Evolutionary conservation across 768 basidiomycete genomes (phyloP), one percentile per base, ranked within the genome.

Genomic region (Tubosaeta sp.): DNA sequence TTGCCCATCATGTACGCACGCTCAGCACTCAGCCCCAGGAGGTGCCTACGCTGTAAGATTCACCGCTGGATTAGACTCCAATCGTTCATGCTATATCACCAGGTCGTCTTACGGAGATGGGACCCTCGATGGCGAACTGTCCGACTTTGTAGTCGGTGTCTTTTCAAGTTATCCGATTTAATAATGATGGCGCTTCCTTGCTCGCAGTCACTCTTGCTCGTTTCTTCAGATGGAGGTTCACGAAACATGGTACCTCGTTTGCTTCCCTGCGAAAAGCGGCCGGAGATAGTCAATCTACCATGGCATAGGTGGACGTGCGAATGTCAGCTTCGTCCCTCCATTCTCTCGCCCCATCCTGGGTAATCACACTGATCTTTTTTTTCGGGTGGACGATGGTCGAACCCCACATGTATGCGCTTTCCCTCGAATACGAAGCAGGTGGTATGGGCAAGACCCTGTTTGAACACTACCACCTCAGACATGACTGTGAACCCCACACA

Each of bases 391-490:
- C 72, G 38, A 60, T 62, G 34, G 50, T 80, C 19, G 69, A 71
- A 35, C 74, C 72, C 2, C 72, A 70, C 11, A 43, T 77, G 32
- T 85, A 81, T 54, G 72, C 72, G 35, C 79, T 84, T 55, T 77
- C 81, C 6, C 63, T 86, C 57, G 84, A 83, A 17, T 87, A 87
- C 57, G 84, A 84, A 47, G 81, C 82, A 5, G 77, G 76, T 45
- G 85, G 85, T 1, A 79, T 81, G 0, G 84, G 84, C 12, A 74
- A 68, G 33, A 70, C 69, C 19, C 64, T 86, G 11, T 75, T 86
- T 50, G 78, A 81, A 16, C 75, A 83, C 53, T 68, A 77, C 54
- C 68, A 68, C n/a, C 63, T 87, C 39, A 70, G 71, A 19, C 64
- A 85, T 22, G 80, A 81, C 42, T 78, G 76, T 35, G 79, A 84